phyloP scores from a whole-genome alignment of 257 asterid genomes.

The Buddleja alternifolia region DNA sequence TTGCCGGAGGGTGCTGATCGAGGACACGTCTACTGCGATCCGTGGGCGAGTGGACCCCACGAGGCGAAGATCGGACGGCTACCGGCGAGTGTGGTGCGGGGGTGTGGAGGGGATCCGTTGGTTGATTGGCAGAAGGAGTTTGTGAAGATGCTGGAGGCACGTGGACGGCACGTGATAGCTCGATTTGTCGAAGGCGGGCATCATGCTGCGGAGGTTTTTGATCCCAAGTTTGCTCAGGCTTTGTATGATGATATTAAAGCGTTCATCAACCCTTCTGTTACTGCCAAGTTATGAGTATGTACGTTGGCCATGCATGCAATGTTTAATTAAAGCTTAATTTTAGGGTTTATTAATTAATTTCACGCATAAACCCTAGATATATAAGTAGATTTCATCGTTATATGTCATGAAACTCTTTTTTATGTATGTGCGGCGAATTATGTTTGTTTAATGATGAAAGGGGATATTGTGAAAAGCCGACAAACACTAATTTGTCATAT shows the following conservation, averaged over 20 bases:
- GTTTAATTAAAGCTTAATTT: too few species aligned
- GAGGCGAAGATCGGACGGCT: conserved; percentile 48
- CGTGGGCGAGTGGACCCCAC: conserved; percentile 24
- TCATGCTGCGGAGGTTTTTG: conserved; percentile 65
- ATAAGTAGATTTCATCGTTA: too few species aligned
- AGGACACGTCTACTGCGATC: conserved; percentile 59
- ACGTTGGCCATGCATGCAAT: not conserved
- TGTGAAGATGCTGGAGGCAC: conserved; percentile 52
- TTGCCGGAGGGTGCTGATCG: conserved; percentile 61
- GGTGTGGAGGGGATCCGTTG: conserved; percentile 65
- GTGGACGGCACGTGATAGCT: conserved; percentile 57
- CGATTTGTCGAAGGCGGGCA: conserved; percentile 56
- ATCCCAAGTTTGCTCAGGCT: conserved; percentile 49
- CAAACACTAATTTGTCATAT: too few species aligned
- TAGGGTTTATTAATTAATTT: too few species aligned
- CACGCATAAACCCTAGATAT: too few species aligned
- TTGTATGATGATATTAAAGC: conserved; percentile 41
- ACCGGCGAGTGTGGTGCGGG: conserved; percentile 57
- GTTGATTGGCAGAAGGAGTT: conserved; percentile 68
- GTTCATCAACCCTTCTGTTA: conserved; percentile 35
- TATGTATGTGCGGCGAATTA: too few species aligned
- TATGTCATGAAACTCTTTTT: too few species aligned
- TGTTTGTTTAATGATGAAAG: too few species aligned
- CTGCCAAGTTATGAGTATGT: not conserved
- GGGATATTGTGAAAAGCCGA: too few species aligned